phyloP scores from a whole-genome alignment of 768 basidiomycete genomes.

The Suillus sp. region DNA sequence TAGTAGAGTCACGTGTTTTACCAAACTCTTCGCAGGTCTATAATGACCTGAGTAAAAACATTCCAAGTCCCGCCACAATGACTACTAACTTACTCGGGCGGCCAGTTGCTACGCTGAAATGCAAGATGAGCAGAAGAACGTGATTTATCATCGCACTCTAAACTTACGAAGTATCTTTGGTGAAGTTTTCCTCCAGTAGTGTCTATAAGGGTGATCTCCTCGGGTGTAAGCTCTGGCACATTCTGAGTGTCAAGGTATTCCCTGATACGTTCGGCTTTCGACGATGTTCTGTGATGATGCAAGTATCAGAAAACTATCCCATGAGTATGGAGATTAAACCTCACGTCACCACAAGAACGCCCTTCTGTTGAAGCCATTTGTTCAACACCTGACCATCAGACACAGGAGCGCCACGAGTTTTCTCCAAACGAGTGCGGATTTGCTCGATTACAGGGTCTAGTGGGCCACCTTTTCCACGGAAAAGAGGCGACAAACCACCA shows the following conservation, averaged over 20 bases:
- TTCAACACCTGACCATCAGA: conserved; percentile 33
- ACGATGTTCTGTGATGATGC: conserved; percentile 31
- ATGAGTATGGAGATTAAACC: conserved; percentile 5
- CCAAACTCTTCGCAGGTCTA: neutral
- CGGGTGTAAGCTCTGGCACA: conserved; percentile 29
- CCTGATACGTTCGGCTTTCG: conserved; percentile 33
- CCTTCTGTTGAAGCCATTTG: conserved; percentile 34
- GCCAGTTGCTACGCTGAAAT: conserved; percentile 21
- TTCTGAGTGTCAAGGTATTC: conserved; percentile 36
- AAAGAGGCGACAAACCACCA: conserved; percentile 42
- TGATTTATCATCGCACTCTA: neutral
- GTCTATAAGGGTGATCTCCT: conserved; percentile 30
- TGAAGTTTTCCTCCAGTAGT: conserved; percentile 26
- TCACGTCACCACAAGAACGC: conserved; percentile 35
- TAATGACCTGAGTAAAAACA: neutral
- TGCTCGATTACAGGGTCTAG: conserved; percentile 40
- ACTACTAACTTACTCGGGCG: conserved; percentile 18
- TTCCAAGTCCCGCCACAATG: neutral
- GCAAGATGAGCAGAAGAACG: conserved; percentile 4
- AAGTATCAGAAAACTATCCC: neutral
- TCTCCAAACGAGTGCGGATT: conserved; percentile 34
- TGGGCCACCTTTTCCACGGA: conserved; percentile 39
- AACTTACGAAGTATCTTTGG: conserved; percentile 31
- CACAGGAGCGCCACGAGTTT: conserved; percentile 26
- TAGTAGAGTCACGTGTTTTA: neutral